Evolutionary conservation across 1,284 basidiomycete genomes (phyloP).

Genomic region (Coniophora puteana): DNA sequence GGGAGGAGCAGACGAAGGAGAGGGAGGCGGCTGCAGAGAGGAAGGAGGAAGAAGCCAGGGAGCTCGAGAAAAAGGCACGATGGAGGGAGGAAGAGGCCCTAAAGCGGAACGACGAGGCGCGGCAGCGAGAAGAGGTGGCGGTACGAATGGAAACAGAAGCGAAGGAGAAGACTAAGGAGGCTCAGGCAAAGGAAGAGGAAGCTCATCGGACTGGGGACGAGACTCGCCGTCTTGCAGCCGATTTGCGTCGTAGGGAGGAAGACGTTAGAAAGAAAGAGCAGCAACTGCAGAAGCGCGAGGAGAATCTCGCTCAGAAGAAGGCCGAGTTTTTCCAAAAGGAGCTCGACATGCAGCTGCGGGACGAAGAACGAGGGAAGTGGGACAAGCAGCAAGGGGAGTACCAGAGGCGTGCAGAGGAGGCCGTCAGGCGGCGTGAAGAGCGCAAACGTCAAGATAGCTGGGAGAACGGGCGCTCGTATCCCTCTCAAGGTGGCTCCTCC

Average conservation of each 20-base stretch:
- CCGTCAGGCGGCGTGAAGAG: conserved; percentile 35
- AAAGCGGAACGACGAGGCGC: conserved; percentile 12
- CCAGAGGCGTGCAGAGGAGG: conserved; percentile 43
- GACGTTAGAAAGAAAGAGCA: conserved; percentile 26
- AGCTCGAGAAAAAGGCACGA: conserved; percentile 16
- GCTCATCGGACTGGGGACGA: too few relatives aligned
- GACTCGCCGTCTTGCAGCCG: too few relatives aligned
- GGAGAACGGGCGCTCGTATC: conserved; percentile 19
- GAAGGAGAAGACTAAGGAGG: conserved; percentile 19
- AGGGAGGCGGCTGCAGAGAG: conserved; percentile 25
- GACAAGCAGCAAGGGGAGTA: conserved; percentile 31
- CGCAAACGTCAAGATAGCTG: conserved; percentile 34
- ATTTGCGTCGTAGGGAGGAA: conserved; percentile 26
- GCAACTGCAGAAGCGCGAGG: conserved; percentile 17
- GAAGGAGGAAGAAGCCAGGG: conserved; percentile 24
- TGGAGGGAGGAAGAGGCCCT: conserved; percentile 19
- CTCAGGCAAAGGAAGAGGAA: too few relatives aligned
- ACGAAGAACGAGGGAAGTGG: conserved; percentile 21
- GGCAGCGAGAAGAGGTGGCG: conserved; percentile 1
- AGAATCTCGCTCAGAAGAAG: conserved; percentile 11
- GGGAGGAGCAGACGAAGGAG: conserved; percentile 21
- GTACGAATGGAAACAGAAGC: not conserved
- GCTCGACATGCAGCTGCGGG: conserved; percentile 10
- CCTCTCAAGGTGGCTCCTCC: conserved; percentile 11
- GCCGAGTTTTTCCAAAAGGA: conserved; percentile 7